A percentile compares a stretch with the other conserved stretches of the same genome.
These are phyloP conservation scores for Ceratobasidium sp. DNA, from an alignment of 1,284 basidiomycete species.

Conservation along the genomic window DNA sequence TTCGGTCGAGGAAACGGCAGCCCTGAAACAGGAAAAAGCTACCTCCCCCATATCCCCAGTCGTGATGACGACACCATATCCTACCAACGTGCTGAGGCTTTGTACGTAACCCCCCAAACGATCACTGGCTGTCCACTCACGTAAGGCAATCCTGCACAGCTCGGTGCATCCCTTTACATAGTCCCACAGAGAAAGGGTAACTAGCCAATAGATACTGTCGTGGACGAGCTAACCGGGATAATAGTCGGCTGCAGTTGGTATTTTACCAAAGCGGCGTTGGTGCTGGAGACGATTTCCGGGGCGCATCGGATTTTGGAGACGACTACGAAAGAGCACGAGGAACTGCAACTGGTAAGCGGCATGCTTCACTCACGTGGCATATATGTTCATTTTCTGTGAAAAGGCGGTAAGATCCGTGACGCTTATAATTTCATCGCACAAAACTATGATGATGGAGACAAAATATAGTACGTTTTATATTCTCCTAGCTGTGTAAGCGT, in stretches of 20 bases:
- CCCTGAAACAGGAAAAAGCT: slow-evolving; percentile 2
- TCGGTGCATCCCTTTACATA: slow-evolving; percentile 14
- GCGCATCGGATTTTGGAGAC: slow-evolving; percentile 12
- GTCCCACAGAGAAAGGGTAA: slow-evolving; percentile 5
- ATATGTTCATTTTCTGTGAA: not conserved
- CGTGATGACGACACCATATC: slow-evolving; percentile 2
- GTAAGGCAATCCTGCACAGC: not conserved
- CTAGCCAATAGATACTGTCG: not conserved
- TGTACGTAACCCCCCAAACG: not conserved
- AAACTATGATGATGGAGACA: slow-evolving; percentile 36
- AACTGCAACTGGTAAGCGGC: slow-evolving; percentile 20
- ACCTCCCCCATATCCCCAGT: not conserved
- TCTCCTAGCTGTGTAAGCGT: not conserved
- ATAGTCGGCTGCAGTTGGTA: slow-evolving; percentile 34
- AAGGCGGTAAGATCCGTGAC: slow-evolving; percentile 40
- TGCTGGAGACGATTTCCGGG: slow-evolving; percentile 24
- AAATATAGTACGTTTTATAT: slow-evolving; percentile 25
- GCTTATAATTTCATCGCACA: slow-evolving; percentile 42
- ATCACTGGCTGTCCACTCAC: not conserved
- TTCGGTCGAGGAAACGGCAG: slow-evolving; percentile 1
- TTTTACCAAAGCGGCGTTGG: slow-evolving; percentile 42
- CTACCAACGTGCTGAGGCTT: slow-evolving; percentile 28
- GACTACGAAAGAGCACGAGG: slow-evolving; percentile 25
- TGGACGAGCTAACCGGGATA: not conserved
- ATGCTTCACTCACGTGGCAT: not conserved